These are phyloP conservation scores for Chamaecyparis obtusa DNA, from an alignment of 75 land plant species.

Conservation along the genomic window DNA sequence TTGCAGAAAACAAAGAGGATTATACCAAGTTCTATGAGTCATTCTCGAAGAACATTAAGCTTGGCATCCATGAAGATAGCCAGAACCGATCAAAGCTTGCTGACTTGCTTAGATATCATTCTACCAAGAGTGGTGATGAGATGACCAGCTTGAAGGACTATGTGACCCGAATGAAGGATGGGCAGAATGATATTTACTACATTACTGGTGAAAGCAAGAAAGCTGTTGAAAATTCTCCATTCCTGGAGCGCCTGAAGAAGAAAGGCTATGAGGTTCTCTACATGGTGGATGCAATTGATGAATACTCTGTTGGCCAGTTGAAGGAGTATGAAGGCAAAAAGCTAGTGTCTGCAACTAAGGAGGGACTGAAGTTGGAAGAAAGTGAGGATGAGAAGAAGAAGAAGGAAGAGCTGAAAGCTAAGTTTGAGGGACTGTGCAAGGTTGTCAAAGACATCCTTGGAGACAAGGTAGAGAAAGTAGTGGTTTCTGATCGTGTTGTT, in stretches of 20 bases:
- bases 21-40: conserved; percentile 65
- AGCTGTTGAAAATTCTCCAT: conserved; percentile 88
- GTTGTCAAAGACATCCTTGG: conserved; percentile 71
- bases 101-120: conserved; percentile 71
- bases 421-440: conserved; percentile 79
- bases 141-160: conserved; percentile 86
- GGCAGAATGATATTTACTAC: conserved; percentile 82
- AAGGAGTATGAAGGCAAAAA: conserved; percentile 76
- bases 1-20: conserved; percentile 74
- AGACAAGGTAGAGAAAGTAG: conserved; percentile 77
- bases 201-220: conserved; percentile 81
- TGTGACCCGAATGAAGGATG: conserved; percentile 88
- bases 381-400: conserved; percentile 76
- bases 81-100: conserved; percentile 72
- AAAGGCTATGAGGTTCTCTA: conserved; percentile 70
- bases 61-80: conserved; percentile 75
- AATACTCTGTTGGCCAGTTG: conserved; percentile 62
- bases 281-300: conserved; percentile 84
- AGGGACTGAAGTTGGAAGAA: conserved; percentile 65
- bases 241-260: conserved; percentile 74
- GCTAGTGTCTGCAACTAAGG: conserved; percentile 66
- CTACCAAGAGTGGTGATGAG: conserved; percentile 83
- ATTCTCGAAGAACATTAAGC: conserved; percentile 68
- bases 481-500: conserved; percentile 67
- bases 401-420: conserved; percentile 58